Evolutionary conservation across 2,329 filamentous ascomycete species (phyloP), one percentile per base, ranked within the genome.

Genomic region (Epichloe gansuensis): DNA sequence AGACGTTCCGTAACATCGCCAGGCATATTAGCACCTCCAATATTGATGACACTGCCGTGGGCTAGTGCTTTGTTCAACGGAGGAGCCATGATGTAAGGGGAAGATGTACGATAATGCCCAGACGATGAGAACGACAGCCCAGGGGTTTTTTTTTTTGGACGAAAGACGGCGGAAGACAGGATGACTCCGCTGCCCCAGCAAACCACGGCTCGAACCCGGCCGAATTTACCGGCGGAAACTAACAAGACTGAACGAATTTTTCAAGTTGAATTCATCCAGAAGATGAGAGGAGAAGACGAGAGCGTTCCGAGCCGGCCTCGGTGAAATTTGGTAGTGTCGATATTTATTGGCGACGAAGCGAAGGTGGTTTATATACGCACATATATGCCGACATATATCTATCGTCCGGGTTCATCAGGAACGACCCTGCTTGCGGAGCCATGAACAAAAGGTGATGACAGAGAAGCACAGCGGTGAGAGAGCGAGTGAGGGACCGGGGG

Each of bases 1-100:
- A 71, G 57, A 28, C 62, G 59, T 34, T 63, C 52, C 35, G 56
- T 57, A 31, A 71, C 56, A 23, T 61, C 53, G 39, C 57, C 54
- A 42, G 60, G 56, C 65, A 72, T 63, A 17, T 52, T 52, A 53
- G 67, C 65, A 13, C 69, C 69, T 12, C 69, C 69, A 47, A 72
- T 72, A 43, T 72, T 66, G 39, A 67, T 50, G 34, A 72, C 65
- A 34, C 59, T 52, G 43, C 68, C 69, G 48, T 70, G 63, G 15
- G 45, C 21, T 21, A 46, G 12, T n/a, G 12, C 5, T 45, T 34
- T 37, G 4, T 34, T 13, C 12, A 39, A 21, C 17, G 28, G 23
- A 37, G 15, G 38, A 21, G 50, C 12, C 50, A 52, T 52, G 6
- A 6, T 17, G 7, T 9, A 35, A 23, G 7, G 11, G 23, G 3